phyloP scores from a whole-genome alignment of 371 early-diverging fungal genomes.

The Mucor mucedo region DNA sequence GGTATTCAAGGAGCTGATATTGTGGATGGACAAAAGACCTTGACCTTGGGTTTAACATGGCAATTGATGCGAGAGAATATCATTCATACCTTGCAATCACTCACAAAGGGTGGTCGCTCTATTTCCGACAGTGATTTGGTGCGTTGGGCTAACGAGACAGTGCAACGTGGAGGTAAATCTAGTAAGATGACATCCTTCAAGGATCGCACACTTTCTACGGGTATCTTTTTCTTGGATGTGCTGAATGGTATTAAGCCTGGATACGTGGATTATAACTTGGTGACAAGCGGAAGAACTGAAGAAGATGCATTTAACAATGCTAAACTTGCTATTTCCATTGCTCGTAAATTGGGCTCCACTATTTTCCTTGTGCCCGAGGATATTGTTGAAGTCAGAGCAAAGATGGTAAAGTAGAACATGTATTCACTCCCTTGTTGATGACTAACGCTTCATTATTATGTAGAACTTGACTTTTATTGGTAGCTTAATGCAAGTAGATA shows the following conservation, averaged over 20 bases:
- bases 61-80: conserved; percentile 98
- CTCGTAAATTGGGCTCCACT: conserved; percentile 94
- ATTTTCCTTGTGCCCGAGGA: conserved; percentile 96
- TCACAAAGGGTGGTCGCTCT: conserved; percentile 79
- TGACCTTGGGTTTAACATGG: conserved; percentile 92
- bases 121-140: conserved; percentile 92
- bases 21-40: conserved; percentile 85
- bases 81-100: conserved; percentile 85
- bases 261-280: conserved; percentile 87
- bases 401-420: conserved; percentile 62
- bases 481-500: conserved; percentile 21
- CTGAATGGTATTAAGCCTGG: conserved; percentile 91
- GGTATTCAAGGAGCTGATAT: conserved; percentile 96
- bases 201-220: conserved; percentile 78
- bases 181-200: conserved; percentile 82
- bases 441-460: neutral
- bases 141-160: conserved; percentile 91
- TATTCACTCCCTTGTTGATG: neutral
- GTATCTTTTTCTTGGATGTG: conserved; percentile 89
- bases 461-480: conserved; percentile 21
- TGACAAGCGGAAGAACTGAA: conserved; percentile 76
- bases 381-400: conserved; percentile 90
- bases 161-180: conserved; percentile 67
- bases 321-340: conserved; percentile 93
- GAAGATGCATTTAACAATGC: conserved; percentile 88